Conservation (phyloP, 169 alveolate genomes). For the Plasmodium coatneyi region DNA sequence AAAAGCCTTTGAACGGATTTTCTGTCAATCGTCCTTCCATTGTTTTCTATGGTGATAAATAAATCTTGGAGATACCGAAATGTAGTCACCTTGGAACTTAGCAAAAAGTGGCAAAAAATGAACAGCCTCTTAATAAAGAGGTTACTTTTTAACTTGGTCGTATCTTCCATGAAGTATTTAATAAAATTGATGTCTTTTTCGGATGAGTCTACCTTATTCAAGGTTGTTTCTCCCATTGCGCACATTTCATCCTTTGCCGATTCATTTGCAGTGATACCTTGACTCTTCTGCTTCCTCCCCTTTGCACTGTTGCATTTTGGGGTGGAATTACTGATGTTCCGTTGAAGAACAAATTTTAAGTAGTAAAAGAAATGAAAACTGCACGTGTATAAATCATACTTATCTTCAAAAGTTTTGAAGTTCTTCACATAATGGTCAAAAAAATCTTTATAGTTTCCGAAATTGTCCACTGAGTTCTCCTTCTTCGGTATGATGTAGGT, state of each 20-base stretch:
- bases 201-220: conserved; percentile 14
- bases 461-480: conserved; percentile 7
- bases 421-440: conserved; percentile 50
- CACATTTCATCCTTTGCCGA: not conserved
- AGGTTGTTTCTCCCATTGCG: not conserved
- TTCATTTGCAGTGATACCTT: not conserved
- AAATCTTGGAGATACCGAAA: conserved; percentile 67
- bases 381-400: conserved; percentile 68
- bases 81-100: conserved; percentile 59
- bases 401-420: conserved; percentile 40
- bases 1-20: conserved; percentile 65
- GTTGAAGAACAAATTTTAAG: conserved; percentile 34
- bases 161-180: conserved; percentile 71
- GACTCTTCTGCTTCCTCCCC: not conserved
- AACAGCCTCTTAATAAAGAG: conserved; percentile 61
- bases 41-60: conserved; percentile 34
- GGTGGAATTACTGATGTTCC: not conserved
- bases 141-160: conserved; percentile 70
- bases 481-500: conserved; percentile 55
- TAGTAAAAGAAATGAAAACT: conserved; percentile 75
- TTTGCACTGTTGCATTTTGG: not conserved
- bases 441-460: conserved; percentile 33
- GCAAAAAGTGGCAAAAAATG: conserved; percentile 57
- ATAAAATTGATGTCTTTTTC: conserved; percentile 33
- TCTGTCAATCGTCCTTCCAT: conserved; percentile 49